Conservation (phyloP, 2,329 filamentous ascomycete species). For the Grosmannia huntii region DNA sequence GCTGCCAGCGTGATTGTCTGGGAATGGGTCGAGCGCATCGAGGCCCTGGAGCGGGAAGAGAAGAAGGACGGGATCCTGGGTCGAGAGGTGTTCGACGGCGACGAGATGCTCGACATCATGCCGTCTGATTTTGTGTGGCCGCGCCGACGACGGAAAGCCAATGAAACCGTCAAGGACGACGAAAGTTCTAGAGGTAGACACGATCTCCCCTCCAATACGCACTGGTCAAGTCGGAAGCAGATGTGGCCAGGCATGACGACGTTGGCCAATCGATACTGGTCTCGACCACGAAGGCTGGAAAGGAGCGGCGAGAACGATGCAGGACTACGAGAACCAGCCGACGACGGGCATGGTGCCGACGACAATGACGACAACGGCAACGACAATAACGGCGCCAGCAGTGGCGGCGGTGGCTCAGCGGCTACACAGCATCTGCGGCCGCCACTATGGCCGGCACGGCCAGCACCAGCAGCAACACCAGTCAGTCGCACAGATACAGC, state of each 20-base stretch:
- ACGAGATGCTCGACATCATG: conserved; percentile 70
- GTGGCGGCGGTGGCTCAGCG: not conserved
- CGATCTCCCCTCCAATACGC: not conserved
- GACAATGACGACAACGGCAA: not conserved
- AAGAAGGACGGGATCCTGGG: conserved; percentile 88
- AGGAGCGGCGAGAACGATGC: not conserved
- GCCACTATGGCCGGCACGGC: conserved; percentile 42
- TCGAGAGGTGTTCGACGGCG: conserved; percentile 82
- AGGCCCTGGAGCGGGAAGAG: conserved; percentile 82
- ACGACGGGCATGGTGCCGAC: not conserved
- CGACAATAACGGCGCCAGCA: not conserved
- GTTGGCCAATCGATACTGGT: not conserved
- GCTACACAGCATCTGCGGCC: conserved; percentile 22
- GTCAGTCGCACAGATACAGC: conserved; percentile 49
- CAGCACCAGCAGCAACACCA: conserved; percentile 40
- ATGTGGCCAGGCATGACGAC: not conserved
- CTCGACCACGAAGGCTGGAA: not conserved
- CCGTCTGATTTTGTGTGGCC: conserved; percentile 37
- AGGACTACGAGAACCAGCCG: not conserved
- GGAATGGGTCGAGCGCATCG: conserved; percentile 96
- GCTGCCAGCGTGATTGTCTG: conserved; percentile 94
- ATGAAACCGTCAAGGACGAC: conserved; percentile 17
- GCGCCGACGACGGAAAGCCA: conserved; percentile 22
- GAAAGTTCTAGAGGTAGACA: not conserved
- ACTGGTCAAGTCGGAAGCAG: not conserved